Evolutionary conservation across 352 stramenopile genomes (phyloP).

Genomic region (Pilasporangium apinafurcum): DNA sequence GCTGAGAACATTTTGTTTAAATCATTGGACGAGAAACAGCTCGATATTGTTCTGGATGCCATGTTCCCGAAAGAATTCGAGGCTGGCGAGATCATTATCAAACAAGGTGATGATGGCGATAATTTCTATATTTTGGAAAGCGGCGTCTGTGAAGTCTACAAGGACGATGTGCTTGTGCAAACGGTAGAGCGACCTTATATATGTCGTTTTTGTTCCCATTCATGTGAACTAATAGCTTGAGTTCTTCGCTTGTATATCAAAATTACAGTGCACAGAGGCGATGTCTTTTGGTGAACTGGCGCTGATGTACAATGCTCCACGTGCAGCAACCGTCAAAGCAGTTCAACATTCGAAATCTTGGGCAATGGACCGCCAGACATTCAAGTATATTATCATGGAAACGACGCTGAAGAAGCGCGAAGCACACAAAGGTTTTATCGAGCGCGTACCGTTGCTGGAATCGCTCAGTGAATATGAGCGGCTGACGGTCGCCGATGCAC

Average conservation of each 20-base stretch:
- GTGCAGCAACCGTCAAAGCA: slow-evolving; percentile 92
- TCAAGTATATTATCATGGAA: slow-evolving; percentile 91
- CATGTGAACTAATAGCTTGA: not conserved
- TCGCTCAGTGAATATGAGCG: slow-evolving; percentile 88
- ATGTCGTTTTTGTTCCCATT: not conserved
- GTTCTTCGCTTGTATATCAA: slow-evolving; percentile 1
- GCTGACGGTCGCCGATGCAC: slow-evolving; percentile 82
- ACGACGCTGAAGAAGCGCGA: slow-evolving; percentile 88
- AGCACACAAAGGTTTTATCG: slow-evolving; percentile 84
- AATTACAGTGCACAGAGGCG: slow-evolving; percentile 61
- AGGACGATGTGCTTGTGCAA: slow-evolving; percentile 82
- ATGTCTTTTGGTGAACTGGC: slow-evolving; percentile 96
- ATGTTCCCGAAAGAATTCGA: slow-evolving; percentile 86
- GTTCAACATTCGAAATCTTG: slow-evolving; percentile 89
- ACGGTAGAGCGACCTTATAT: slow-evolving; percentile 27
- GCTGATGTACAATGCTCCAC: slow-evolving; percentile 96
- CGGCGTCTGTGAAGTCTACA: slow-evolving; percentile 89
- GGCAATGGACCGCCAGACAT: slow-evolving; percentile 86
- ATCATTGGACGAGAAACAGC: slow-evolving; percentile 84
- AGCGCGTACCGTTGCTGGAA: slow-evolving; percentile 86
- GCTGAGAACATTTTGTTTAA: slow-evolving; percentile 89
- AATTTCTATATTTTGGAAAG: slow-evolving; percentile 95
- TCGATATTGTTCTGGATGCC: slow-evolving; percentile 79
- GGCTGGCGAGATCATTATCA: slow-evolving; percentile 77
- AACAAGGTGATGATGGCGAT: slow-evolving; percentile 88